Percentiles rank a stretch among this genome's conserved stretches.
These are phyloP conservation scores for Hibiscus trionum DNA, from an alignment of 345 rosid species.

Conservation along the genomic window DNA sequence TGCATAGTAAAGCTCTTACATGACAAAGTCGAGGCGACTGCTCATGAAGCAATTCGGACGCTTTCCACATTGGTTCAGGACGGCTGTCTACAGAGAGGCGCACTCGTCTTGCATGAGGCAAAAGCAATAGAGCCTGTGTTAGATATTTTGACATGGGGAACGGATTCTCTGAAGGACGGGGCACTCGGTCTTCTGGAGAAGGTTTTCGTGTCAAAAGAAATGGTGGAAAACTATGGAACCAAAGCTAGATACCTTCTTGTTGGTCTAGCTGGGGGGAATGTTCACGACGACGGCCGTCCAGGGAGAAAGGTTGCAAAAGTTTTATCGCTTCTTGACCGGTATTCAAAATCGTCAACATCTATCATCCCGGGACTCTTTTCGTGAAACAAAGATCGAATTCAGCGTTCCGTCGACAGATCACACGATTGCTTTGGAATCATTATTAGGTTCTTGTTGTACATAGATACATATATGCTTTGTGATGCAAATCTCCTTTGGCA, in stretches of 20 bases:
- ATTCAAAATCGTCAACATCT: conserved; percentile 49
- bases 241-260: conserved; percentile 31
- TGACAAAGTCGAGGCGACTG: conserved; percentile 31
- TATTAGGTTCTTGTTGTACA: no score
- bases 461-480: background rate
- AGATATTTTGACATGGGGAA: conserved; percentile 46
- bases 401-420: no score
- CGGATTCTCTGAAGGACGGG: conserved; percentile 46
- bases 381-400: background rate
- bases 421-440: no score
- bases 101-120: conserved; percentile 37
- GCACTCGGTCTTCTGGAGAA: conserved; percentile 46
- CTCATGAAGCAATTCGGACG: conserved; percentile 52
- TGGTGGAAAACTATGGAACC: conserved; percentile 50
- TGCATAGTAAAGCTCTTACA: conserved; percentile 36
- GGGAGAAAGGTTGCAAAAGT: conserved; percentile 39
- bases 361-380: conserved; percentile 41
- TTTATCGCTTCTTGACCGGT: conserved; percentile 38
- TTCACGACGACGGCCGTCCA: conserved; percentile 25
- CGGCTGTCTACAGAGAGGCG: conserved; percentile 30
- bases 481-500: background rate
- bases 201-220: conserved; percentile 39
- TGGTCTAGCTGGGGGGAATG: conserved; percentile 33
- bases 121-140: conserved; percentile 38
- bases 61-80: conserved; percentile 45